Conservation (phyloP, 1,284 basidiomycete species). For the Heterobasidion parviporum region DNA sequence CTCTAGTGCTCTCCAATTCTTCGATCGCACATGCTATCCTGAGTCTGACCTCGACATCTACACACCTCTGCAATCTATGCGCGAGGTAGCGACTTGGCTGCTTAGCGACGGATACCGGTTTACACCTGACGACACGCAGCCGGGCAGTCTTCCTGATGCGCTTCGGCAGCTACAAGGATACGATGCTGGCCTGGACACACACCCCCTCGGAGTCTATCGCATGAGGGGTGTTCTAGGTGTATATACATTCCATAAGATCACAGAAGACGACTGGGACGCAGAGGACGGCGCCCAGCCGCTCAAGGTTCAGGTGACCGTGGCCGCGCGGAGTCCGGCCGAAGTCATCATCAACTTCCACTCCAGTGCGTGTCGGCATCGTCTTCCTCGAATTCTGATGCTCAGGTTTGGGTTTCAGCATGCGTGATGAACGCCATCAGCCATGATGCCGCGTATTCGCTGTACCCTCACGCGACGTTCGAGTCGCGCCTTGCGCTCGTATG, state of each 20-base stretch:
- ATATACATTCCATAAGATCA: background rate
- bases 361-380: conserved; percentile 23
- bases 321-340: conserved; percentile 19
- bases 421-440: conserved; percentile 17
- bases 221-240: conserved; percentile 5
- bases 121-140: background rate
- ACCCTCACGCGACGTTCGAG: conserved; percentile 16
- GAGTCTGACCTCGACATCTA: conserved; percentile 43
- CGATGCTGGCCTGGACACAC: background rate
- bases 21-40: conserved; percentile 33
- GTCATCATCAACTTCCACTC: conserved; percentile 35
- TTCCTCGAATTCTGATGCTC: background rate
- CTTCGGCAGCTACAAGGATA: background rate
- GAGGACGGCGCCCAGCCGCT: conserved; percentile 1
- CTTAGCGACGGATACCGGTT: background rate
- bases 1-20: conserved; percentile 40
- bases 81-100: background rate
- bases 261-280: background rate
- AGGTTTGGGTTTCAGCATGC: conserved; percentile 7
- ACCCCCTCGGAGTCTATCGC: background rate
- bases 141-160: background rate
- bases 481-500: conserved; percentile 5
- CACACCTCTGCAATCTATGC: conserved; percentile 15
- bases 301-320: conserved; percentile 29
- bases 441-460: conserved; percentile 12